Base-by-base conservation (phyloP, 805 yeast genomes). In the Metschnikowia drakensbergensis region DNA sequence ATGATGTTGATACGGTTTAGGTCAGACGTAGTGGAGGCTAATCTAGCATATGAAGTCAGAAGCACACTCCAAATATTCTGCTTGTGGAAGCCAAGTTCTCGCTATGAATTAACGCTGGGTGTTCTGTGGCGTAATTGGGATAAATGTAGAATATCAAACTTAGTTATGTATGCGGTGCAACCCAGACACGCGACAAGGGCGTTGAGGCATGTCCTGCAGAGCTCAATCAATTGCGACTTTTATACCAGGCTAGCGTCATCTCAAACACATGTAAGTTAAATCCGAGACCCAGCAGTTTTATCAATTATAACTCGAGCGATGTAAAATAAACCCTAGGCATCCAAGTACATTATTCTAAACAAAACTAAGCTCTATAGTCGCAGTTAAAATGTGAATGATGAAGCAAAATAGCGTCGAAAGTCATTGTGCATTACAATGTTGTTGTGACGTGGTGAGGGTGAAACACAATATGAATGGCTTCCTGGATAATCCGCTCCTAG, bases 131-230 rank as follows among this genome's bases (percentile, higher is more conserved):
- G 23, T 25, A 37, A 27, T 31, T 11, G n/a, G 25, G 27, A n/a
- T 31, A 4, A 23, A 30, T 23, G 28, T 6, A 9, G 6, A 25
- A 23, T 37, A 17, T 37, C 10, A 27, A 37, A 37, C 32, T 31
- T 31, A 29, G 22, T 40, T 40, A 29, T 23, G 28, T 31, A 40
- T 40, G 43, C 43, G 30, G 41, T 37, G 41, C 35, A 31, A 23
- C 43, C 35, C 23, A 23, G 42, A 22, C 36, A 40, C 43, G 43
- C 43, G 43, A 40, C 43, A 40, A 40, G 43, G 43, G 36, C 43
- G 36, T 36, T 40, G 7, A 37, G 41, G 13, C 29, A 37, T 30
- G 13, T 31, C 43, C 43, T 39, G 42, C 42, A 39, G 42, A 39
- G 9, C 37, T 35, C 25, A 29, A 9, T 11, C 42, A 40, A 39